Evolutionary conservation across 2,329 filamentous ascomycete species (phyloP).

Genomic region (Penicillium sp.): DNA sequence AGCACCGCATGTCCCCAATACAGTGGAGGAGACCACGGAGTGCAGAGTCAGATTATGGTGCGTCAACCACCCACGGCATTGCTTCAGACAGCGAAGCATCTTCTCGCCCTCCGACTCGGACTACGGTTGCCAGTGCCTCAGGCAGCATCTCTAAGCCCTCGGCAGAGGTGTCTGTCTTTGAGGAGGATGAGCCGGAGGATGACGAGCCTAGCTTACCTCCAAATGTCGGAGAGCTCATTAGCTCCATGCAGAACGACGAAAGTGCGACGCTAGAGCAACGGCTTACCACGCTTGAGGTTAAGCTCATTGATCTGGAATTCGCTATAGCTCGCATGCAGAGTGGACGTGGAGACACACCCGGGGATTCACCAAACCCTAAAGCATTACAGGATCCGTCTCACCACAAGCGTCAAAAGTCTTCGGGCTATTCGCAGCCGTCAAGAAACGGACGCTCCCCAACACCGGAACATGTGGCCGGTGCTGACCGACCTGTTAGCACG

Average conservation of each 20-base stretch:
- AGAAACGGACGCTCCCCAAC: slow-evolving; percentile 11
- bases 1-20: slow-evolving; percentile 45
- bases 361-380: slow-evolving; percentile 22
- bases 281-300: slow-evolving; percentile 56
- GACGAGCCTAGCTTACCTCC: slow-evolving; percentile 34
- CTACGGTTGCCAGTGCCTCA: slow-evolving; percentile 34
- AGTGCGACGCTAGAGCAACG: slow-evolving; percentile 50
- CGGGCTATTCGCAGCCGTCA: slow-evolving; percentile 19
- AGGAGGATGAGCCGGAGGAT: slow-evolving; percentile 21
- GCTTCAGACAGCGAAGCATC: slow-evolving; percentile 35
- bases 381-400: slow-evolving; percentile 21
- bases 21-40: slow-evolving; percentile 50
- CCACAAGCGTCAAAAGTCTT: slow-evolving; percentile 25
- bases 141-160: slow-evolving; percentile 32
- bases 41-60: slow-evolving; percentile 43
- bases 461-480: slow-evolving; percentile 16
- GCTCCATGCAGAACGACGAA: slow-evolving; percentile 46
- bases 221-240: slow-evolving; percentile 45
- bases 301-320: slow-evolving; percentile 56
- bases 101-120: slow-evolving; percentile 33
- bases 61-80: slow-evolving; percentile 37
- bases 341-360: slow-evolving; percentile 29
- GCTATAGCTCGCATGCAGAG: slow-evolving; percentile 55
- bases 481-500: slow-evolving; percentile 35
- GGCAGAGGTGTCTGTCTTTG: slow-evolving; percentile 27